Conservation (phyloP, 2,329 filamentous ascomycete species). For the Eurotiales sp. region DNA sequence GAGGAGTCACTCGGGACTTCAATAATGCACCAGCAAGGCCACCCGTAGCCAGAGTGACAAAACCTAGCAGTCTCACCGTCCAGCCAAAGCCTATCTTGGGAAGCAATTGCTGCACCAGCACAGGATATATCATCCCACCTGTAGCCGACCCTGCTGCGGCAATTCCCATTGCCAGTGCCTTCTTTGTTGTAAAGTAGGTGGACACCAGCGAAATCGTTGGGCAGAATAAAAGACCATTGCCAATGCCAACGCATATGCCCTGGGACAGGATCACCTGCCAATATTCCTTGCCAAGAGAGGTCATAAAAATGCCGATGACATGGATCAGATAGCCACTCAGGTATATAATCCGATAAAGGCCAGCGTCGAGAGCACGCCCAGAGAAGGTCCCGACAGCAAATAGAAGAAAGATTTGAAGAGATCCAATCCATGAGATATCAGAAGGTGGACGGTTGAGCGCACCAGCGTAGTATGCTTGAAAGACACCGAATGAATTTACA, state of each 20-base stretch:
- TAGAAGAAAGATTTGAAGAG: conserved; percentile 42
- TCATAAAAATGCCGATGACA: conserved; percentile 20
- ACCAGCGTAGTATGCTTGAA: conserved; percentile 44
- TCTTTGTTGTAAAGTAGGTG: conserved; percentile 46
- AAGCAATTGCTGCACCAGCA: conserved; percentile 46
- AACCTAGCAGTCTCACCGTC: conserved; percentile 50
- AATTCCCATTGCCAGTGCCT: conserved; percentile 45
- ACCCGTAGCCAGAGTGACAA: conserved; percentile 45
- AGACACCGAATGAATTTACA: conserved; percentile 45
- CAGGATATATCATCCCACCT: conserved; percentile 51
- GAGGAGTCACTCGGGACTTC: conserved; percentile 21
- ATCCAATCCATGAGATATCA: conserved; percentile 45
- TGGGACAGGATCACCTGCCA: conserved; percentile 51
- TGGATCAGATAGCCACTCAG: conserved; percentile 15
- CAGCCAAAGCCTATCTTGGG: conserved; percentile 47
- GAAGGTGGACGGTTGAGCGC: conserved; percentile 28
- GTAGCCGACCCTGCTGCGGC: conserved; percentile 45
- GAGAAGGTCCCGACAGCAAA: conserved; percentile 39
- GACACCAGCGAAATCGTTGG: conserved; percentile 45
- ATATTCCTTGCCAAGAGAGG: conserved; percentile 43
- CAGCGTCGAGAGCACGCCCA: conserved; percentile 46
- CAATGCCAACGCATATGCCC: conserved; percentile 36
- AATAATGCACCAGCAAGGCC: conserved; percentile 33
- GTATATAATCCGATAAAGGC: conserved; percentile 20
- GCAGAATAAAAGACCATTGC: conserved; percentile 39